phyloP scores from a whole-genome alignment of 192 early-diverging fungal genomes.

The Coemansia sp. region DNA sequence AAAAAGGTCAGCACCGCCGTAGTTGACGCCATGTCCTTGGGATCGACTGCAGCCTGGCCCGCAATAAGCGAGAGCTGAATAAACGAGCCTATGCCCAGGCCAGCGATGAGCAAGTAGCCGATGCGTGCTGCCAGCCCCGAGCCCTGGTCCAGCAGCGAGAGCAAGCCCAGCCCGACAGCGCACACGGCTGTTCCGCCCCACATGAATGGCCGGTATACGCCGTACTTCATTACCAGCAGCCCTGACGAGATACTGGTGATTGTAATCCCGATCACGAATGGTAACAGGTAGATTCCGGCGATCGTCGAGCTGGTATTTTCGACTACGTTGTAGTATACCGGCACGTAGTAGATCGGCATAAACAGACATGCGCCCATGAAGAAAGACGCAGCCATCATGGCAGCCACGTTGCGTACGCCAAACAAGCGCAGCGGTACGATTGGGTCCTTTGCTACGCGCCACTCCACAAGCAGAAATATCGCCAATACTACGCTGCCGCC shows the following conservation, averaged over 20 bases:
- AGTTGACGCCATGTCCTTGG: conserved; percentile 66
- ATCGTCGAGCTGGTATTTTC: conserved; percentile 62
- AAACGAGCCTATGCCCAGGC: conserved; percentile 73
- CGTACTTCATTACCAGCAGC: conserved; percentile 62
- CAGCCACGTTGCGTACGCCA: conserved; percentile 58
- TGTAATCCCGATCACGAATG: conserved; percentile 62
- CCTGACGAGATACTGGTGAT: conserved; percentile 70
- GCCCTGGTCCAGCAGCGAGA: conserved; percentile 58
- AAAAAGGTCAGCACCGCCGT: conserved; percentile 72
- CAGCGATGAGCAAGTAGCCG: conserved; percentile 71
- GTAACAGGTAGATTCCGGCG: conserved; percentile 60
- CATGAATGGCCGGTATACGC: conserved; percentile 70
- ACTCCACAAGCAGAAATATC: conserved; percentile 58
- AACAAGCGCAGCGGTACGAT: conserved; percentile 72
- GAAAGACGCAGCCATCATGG: conserved; percentile 60
- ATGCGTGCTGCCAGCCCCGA: conserved; percentile 59
- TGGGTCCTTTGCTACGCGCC: conserved; percentile 61
- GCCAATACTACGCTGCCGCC: conserved; percentile 56
- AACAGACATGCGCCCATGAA: conserved; percentile 66
- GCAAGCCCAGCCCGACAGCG: conserved; percentile 66
- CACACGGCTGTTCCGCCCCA: conserved; percentile 70
- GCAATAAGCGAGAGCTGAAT: conserved; percentile 77
- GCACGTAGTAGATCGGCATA: conserved; percentile 66
- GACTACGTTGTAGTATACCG: conserved; percentile 69
- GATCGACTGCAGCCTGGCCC: conserved; percentile 67